Evolutionary conservation across 306 rosid species (phyloP).

Genomic region (Prunus mume): DNA sequence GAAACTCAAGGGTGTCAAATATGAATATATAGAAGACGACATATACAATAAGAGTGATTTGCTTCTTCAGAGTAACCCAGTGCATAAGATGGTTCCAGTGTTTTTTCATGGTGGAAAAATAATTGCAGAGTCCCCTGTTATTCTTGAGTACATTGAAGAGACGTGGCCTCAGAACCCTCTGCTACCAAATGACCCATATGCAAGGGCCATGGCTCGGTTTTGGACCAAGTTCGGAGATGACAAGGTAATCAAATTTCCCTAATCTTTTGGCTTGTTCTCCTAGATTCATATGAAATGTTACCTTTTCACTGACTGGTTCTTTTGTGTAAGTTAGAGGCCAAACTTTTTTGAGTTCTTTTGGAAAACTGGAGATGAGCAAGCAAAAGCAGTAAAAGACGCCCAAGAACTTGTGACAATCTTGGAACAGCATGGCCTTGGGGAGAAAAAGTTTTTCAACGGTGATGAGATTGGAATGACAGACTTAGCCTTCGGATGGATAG

Average conservation of each 20-base stretch:
- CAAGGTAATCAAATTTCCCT: constrained; percentile 5
- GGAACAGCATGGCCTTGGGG: constrained; percentile 9
- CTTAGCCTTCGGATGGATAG: constrained; percentile 3
- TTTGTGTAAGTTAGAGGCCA: background rate
- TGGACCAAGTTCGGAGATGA: constrained; percentile 15
- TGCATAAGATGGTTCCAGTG: constrained; percentile 12
- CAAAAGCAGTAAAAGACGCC: background rate
- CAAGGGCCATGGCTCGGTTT: background rate
- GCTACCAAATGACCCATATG: constrained; percentile 13
- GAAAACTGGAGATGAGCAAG: constrained; percentile 12
- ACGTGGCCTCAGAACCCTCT: constrained; percentile 15
- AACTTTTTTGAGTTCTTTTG: background rate
- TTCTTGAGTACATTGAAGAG: constrained; percentile 17
- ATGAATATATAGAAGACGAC: constrained; percentile 5
- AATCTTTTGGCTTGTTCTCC: background rate
- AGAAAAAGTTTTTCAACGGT: constrained; percentile 4
- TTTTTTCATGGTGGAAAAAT: constrained; percentile 12
- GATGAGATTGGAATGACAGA: constrained; percentile 11
- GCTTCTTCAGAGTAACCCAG: constrained; percentile 8
- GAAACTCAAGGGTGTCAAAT: constrained; percentile 9
- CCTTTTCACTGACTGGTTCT: background rate
- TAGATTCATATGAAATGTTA: background rate
- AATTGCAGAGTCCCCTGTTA: background rate
- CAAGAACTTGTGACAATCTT: constrained; percentile 3
- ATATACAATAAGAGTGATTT: constrained; percentile 3